Base-by-base conservation (phyloP, 805 yeast species). In the Myxozyma monticola region DNA sequence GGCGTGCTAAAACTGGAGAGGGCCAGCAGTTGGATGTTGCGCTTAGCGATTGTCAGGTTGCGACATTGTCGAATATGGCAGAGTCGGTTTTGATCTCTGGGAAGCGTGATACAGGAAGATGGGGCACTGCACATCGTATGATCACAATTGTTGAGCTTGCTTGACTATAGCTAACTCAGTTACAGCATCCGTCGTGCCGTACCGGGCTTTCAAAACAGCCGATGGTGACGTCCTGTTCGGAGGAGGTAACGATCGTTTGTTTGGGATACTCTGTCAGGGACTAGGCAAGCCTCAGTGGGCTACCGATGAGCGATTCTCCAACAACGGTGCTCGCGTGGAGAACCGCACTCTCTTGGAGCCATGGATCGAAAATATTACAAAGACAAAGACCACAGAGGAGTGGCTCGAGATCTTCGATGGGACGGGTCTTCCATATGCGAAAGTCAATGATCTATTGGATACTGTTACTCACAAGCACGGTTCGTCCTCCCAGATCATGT, bases 141-240 rank as follows among this genome's bases (percentile, higher is more conserved):
- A 70, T 71, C 34, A 26, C 30, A 26, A 7, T 12, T 12, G 7
- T 26, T 7, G 10, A 12, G 30, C 12, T 8, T 26, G 12, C 12
- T 12, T 12, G 7, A 12, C 12, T 12, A 26, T 26, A 12, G 10
- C 12, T 7, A 26, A 26, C 12, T 65, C 66, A 31, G 30, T 8
- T 8, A 8, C 30, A 26, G 72, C 74, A 1, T 62, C 70, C 9
- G 70, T 70, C 31, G 65, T 66, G 30, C 74, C 74, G 5, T 70
- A 70, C 55, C 70, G 69, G 58, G 69, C 71, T 1, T 70, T 71
- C 48, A 65, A 61, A 10, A 70, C 74, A 6, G 57, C 50, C 7
- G 57, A 56, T n/a, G 71, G 66, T 37, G 71, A 69, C n/a, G 64
- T 71, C 31, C 65, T 70, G 71, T 63, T 70, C 38, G 73, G 74